phyloP scores from a whole-genome alignment of 164 flowering plant genomes.

The Umbilicus rupestris region DNA sequence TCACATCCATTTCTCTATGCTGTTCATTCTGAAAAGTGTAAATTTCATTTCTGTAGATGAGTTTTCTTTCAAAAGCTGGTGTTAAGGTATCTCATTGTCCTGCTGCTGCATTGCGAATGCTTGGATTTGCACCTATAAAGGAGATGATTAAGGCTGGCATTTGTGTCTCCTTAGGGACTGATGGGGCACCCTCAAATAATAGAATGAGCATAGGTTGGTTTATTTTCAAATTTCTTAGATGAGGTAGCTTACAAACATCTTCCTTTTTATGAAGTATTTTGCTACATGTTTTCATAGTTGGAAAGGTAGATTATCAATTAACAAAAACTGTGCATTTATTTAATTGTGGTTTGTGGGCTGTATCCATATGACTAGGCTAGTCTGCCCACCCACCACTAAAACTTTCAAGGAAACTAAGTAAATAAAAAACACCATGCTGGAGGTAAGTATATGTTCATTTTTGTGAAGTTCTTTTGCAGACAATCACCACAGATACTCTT shows the following conservation, averaged over 20 bases:
- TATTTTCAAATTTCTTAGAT: background rate
- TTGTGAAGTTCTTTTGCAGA: no score
- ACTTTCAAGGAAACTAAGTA: no score
- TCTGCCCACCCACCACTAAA: no score
- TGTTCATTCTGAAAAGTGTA: background rate
- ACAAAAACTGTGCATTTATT: no score
- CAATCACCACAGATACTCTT: no score
- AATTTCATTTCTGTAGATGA: slow-evolving; percentile 33
- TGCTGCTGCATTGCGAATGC: slow-evolving; percentile 93
- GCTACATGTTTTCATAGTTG: no score
- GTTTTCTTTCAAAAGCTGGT: slow-evolving; percentile 52
- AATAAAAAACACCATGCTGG: no score
- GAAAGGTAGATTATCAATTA: no score
- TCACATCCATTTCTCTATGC: background rate
- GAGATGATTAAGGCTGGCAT: slow-evolving; percentile 76
- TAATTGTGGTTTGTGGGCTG: no score
- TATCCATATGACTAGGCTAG: no score
- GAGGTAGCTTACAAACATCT: background rate
- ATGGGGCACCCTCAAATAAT: slow-evolving; percentile 93
- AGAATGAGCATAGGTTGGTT: slow-evolving; percentile 91
- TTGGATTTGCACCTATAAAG: slow-evolving; percentile 78
- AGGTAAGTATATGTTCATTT: no score
- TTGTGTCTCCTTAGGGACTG: slow-evolving; percentile 91
- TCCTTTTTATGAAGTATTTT: background rate
- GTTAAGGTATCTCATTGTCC: slow-evolving; percentile 92